A percentile compares a stretch with the other conserved stretches of the same genome.
Evolutionary conservation across 257 asterid genomes (phyloP).

Genomic region (Solanum lycopersicoides): DNA sequence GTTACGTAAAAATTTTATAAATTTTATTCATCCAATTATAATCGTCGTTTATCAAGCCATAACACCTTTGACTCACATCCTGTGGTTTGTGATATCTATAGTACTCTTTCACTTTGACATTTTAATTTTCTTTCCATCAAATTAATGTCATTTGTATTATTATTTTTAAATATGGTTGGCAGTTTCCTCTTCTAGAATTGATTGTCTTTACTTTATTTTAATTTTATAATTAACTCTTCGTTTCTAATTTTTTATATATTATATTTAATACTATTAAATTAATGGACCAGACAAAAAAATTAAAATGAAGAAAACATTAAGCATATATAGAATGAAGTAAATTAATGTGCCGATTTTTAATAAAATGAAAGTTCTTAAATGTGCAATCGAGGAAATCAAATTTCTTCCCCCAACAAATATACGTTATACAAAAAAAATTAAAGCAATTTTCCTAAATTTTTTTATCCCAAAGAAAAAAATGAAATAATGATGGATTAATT

Average conservation of each 20-base stretch:
- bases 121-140: not conserved
- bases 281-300: not conserved
- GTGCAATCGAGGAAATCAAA: not conserved
- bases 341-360: not conserved
- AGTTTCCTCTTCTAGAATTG: not conserved
- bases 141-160: not conserved
- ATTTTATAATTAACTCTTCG: too few species aligned
- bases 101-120: not conserved
- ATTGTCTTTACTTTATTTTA: not conserved
- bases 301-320: too few species aligned
- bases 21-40: too few species aligned
- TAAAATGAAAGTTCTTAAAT: too few species aligned
- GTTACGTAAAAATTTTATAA: fast-evolving
- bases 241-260: not conserved
- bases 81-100: not conserved
- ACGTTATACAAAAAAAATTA: not conserved
- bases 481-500: too few species aligned
- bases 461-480: too few species aligned
- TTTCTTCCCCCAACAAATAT: too few species aligned
- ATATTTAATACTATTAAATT: not conserved
- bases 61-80: not conserved
- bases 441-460: not conserved
- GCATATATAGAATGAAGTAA: not conserved
- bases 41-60: not conserved
- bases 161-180: not conserved